Evolutionary conservation across 202 grass and related monocot species (phyloP), one percentile per base, ranked within the genome.

Genomic region (Setaria viridis): DNA sequence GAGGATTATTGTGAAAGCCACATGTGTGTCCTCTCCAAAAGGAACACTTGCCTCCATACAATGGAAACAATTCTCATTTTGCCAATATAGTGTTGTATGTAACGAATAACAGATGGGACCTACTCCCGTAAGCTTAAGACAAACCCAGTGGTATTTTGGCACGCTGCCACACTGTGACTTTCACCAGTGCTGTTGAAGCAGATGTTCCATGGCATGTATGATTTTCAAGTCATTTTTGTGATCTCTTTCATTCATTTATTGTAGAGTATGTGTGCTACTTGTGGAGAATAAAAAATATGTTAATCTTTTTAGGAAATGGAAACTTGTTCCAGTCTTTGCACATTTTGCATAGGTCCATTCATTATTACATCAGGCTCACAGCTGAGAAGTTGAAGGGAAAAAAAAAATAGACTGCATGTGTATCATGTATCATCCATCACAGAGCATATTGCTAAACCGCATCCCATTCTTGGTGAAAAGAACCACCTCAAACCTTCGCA

Each of bases 101-200:
- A 29, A 58, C 15, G 9, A 89, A 42, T 59, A 35, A 56, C 33
- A 48, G 29, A 47, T 65, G 37, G 5, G 19, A 83, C 30, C 11
- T 65, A 70, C 19, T 89, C 33, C 62, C 21, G 43, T 50, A 67
- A 34, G 29, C 68, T 41, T 41, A 74, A 74, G 50, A 34, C 70
- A 75, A n/a, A 67, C 34, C 34, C 15, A 29, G 82, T 85, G 30
- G 48, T 66, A 74, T 81, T 57, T 71, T 63, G 7, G 11, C 39
- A 41, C 39, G 6, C 39, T 41, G 25, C 25, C 4, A 11, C n/a
- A 68, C 41, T 25, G 14, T 58, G 30, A 14, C n/a, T 85, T 72
- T 79, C 35, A 29, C 41, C 48, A 41, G 19, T 35, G 35, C 43
- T 21, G 16, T 74, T 51, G 67, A 70, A 77, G 63, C 20, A 54